phyloP scores from a whole-genome alignment of 345 rosid genomes.

The Salix arbutifolia region DNA sequence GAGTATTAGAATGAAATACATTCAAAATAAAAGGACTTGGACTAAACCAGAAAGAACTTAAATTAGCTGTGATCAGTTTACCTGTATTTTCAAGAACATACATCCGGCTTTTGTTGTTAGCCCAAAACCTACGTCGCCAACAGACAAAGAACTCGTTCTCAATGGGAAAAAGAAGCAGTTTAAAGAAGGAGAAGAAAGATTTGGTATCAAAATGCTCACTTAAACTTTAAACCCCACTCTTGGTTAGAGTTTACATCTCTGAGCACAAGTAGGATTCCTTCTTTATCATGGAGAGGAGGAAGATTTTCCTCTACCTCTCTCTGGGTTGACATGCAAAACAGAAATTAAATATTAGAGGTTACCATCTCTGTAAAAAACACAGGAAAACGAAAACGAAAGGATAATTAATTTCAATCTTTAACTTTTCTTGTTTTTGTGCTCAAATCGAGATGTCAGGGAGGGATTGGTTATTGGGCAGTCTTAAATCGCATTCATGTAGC shows the following conservation, averaged over 20 bases:
- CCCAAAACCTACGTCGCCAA: constrained; percentile 63
- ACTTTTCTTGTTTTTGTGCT: constrained; percentile 5
- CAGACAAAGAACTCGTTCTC: neutral
- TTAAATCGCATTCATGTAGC: constrained; percentile 20
- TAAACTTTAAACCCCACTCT: constrained; percentile 60
- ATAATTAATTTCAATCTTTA: neutral
- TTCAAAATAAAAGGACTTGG: neutral
- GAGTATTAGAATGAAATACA: neutral
- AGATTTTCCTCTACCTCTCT: constrained; percentile 73
- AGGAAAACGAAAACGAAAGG: neutral
- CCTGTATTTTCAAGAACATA: constrained; percentile 84
- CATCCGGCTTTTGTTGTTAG: constrained; percentile 81
- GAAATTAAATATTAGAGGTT: neutral
- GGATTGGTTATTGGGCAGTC: constrained; percentile 19
- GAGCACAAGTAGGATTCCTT: constrained; percentile 49
- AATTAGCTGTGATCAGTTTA: constrained; percentile 9
- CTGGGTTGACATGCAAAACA: constrained; percentile 31
- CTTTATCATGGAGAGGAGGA: constrained; percentile 53
- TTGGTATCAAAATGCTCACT: constrained; percentile 36
- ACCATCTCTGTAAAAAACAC: neutral
- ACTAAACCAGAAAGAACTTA: neutral
- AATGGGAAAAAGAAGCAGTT: neutral
- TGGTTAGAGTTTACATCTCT: constrained; percentile 42
- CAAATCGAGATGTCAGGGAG: constrained; percentile 26
- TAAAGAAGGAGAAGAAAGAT: neutral